phyloP scores from a whole-genome alignment of 2,329 filamentous ascomycete species.

The Ophiostoma fasciatum region DNA sequence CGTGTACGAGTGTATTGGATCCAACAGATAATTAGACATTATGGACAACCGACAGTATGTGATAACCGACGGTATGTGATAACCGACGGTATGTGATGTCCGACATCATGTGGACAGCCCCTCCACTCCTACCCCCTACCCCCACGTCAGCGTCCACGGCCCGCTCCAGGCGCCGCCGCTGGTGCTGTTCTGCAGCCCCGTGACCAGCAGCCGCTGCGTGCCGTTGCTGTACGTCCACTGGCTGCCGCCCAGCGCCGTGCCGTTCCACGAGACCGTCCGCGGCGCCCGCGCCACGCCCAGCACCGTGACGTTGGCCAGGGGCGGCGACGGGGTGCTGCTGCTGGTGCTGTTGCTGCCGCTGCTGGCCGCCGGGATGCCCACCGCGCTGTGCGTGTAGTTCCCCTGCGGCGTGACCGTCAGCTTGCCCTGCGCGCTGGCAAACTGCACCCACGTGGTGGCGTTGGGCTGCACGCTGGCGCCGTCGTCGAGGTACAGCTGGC shows the following conservation, averaged over 20 bases:
- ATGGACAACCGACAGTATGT: no score
- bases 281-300: conserved; percentile 34
- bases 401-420: conserved; percentile 36
- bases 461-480: conserved; percentile 44
- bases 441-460: conserved; percentile 4
- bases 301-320: conserved; percentile 47
- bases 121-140: neutral
- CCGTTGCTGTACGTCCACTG: conserved; percentile 33
- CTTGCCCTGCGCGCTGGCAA: neutral
- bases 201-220: conserved; percentile 33
- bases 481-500: conserved; percentile 58
- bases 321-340: conserved; percentile 4
- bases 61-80: no score
- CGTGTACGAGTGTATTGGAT: no score
- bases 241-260: conserved; percentile 22
- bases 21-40: no score
- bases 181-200: conserved; percentile 33
- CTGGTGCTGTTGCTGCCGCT: conserved; percentile 30
- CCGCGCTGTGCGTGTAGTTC: conserved; percentile 23
- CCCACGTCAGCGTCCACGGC: conserved; percentile 44
- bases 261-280: conserved; percentile 37
- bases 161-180: conserved; percentile 39
- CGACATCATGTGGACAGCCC: neutral
- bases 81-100: no score
- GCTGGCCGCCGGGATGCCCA: no score